Evolutionary conservation across 2,329 filamentous ascomycete genomes (phyloP), one percentile per base, ranked within the genome.

Genomic region (Exophiala bonariae): DNA sequence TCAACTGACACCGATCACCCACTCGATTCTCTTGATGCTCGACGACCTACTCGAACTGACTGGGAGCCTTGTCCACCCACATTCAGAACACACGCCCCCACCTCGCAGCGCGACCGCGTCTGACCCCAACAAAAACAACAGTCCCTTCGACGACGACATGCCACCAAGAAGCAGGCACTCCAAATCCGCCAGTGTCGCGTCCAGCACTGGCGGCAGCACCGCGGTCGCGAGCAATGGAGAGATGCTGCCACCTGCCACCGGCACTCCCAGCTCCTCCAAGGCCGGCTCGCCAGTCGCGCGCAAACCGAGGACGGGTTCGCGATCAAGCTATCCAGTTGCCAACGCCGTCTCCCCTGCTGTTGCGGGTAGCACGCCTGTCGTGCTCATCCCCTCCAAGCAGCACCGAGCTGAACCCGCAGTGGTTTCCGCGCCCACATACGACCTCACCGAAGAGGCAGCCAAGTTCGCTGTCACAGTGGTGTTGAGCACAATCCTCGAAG

Each of bases 401-500:
- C n/a, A n/a, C n/a, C n/a, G n/a, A n/a, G n/a, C n/a, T n/a, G n/a
- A n/a, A n/a, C n/a, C 23, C 6, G 11, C 23, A 6, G 23, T 11
- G 23, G 23, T 26, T 11, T 26, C 23, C 13, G 17, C 17, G 17
- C 17, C 33, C 22, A 10, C 13, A 36, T n/a, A 22, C 14, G 28
- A 19, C 26, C 4, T 19, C 59, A 26, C 23, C 11, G 23, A 6
- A 26, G 23, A 26, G 11, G 23, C 23, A 11, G 23, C 23, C 4
- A 73, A 76, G 47, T 77, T 81, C 22, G 61, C 75, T 3, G 66
- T 68, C 3, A 63, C 67, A 3, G 66, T 79, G n/a, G 46, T 77
- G 14, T 63, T 76, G 49, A 81, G 75, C 66, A 74, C 91, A 48
- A 71, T 74, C 23, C 68, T 89, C 47, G 86, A 83, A 54, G 76